These are phyloP conservation scores for Falciphora oryzae DNA, from an alignment of 2,329 filamentous ascomycete genomes.

Conservation along the genomic window DNA sequence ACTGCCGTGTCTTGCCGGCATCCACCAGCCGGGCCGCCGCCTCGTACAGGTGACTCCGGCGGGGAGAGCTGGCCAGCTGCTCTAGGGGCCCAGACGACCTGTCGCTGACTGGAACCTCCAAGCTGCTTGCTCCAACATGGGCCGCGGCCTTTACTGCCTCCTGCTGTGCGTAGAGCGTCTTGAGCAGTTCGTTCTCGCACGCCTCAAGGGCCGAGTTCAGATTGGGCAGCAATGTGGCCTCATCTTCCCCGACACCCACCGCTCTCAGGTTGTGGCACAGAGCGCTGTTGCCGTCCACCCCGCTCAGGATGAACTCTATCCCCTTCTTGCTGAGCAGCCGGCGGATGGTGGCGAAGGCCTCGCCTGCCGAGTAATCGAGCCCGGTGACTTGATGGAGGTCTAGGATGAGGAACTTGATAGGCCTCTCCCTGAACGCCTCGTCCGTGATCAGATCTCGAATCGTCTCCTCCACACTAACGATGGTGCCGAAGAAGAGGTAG, in stretches of 20 bases:
- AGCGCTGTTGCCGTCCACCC: conserved; percentile 68
- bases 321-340: conserved; percentile 71
- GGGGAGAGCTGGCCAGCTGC: conserved; percentile 67
- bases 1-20: conserved; percentile 48
- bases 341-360: conserved; percentile 90
- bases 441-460: conserved; percentile 80
- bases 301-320: conserved; percentile 77
- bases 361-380: conserved; percentile 91
- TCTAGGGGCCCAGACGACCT: conserved; percentile 22
- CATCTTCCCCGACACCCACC: conserved; percentile 72
- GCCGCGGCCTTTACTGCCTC: conserved; percentile 37
- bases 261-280: conserved; percentile 75
- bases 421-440: conserved; percentile 67
- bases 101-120: conserved; percentile 40
- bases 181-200: conserved; percentile 91
- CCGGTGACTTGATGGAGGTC: conserved; percentile 88
- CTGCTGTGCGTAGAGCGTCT: conserved; percentile 67
- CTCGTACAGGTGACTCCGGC: conserved; percentile 68
- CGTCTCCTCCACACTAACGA: conserved; percentile 87
- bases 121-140: conserved; percentile 21
- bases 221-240: conserved; percentile 77
- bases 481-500: conserved; percentile 97
- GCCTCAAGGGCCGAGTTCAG: conserved; percentile 90
- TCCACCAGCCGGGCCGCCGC: conserved; percentile 72
- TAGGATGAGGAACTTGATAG: conserved; percentile 84